phyloP scores from a whole-genome alignment of 1,284 basidiomycete genomes.

The Golubevia pallescens region DNA sequence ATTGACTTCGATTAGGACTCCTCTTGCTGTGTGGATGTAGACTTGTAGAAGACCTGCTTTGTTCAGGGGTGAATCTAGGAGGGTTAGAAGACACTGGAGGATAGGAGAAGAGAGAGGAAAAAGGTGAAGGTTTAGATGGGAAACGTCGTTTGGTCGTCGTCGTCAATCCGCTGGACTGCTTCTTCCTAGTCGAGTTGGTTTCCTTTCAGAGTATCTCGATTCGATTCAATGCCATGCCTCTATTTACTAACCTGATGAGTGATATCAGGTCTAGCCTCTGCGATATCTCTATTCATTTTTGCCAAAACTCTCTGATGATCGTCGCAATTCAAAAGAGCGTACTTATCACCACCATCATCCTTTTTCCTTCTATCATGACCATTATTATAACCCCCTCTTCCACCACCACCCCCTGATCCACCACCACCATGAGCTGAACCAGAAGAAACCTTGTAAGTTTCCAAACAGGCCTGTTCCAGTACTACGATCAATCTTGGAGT shows the following conservation, averaged over 20 bases:
- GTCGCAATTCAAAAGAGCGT: slow-evolving; percentile 96
- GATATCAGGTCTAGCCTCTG: slow-evolving; percentile 96
- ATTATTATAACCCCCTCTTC: slow-evolving; percentile 65
- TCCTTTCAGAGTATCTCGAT: too few species aligned
- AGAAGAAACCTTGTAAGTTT: slow-evolving; percentile 85
- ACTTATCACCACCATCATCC: slow-evolving; percentile 73
- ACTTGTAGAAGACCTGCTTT: slow-evolving; percentile 96
- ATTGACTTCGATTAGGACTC: slow-evolving; percentile 97
- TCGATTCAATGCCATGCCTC: background rate
- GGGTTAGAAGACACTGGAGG: slow-evolving; percentile 84
- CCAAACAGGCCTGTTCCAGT: slow-evolving; percentile 89
- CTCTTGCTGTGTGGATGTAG: slow-evolving; percentile 96
- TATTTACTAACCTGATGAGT: slow-evolving; percentile 93
- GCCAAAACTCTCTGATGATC: slow-evolving; percentile 98
- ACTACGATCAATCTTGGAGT: slow-evolving; percentile 76
- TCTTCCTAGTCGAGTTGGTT: too few species aligned
- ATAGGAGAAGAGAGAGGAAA: slow-evolving; percentile 12
- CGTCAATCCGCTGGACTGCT: too few species aligned
- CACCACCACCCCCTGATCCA: slow-evolving; percentile 59
- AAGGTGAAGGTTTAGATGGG: too few species aligned
- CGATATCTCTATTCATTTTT: slow-evolving; percentile 96
- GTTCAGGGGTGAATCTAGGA: slow-evolving; percentile 97
- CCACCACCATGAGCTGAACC: slow-evolving; percentile 66
- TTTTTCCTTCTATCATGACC: slow-evolving; percentile 68
- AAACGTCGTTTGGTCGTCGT: too few species aligned